phyloP scores from a whole-genome alignment of 345 rosid species.

The Citrus unshiu region DNA sequence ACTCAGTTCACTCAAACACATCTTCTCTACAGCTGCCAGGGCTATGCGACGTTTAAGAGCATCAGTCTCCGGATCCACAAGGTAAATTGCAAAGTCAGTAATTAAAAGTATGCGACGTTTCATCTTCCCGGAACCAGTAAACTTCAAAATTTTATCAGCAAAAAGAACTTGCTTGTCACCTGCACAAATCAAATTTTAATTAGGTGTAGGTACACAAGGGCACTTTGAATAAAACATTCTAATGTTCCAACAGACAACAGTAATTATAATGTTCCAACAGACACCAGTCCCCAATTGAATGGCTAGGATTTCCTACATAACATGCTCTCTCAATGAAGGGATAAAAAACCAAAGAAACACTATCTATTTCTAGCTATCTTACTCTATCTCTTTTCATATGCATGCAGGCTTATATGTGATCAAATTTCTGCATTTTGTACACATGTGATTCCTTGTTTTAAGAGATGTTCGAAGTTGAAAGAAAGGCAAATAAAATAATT shows the following conservation, averaged over 20 bases:
- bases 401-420: background rate
- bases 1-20: conserved; percentile 73
- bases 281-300: background rate
- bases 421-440: background rate
- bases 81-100: conserved; percentile 74
- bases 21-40: conserved; percentile 74
- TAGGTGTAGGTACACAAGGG: background rate
- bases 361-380: background rate
- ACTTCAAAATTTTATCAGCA: conserved; percentile 90
- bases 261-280: background rate
- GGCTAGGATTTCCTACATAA: background rate
- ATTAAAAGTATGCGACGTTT: conserved; percentile 66
- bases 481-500: background rate
- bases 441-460: background rate
- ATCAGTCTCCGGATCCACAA: conserved; percentile 74
- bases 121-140: conserved; percentile 87
- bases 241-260: background rate
- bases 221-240: background rate
- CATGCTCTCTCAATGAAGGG: background rate
- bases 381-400: background rate
- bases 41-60: conserved; percentile 80
- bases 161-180: conserved; percentile 75
- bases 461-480: background rate
- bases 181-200: conserved; percentile 13
- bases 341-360: background rate